Base-by-base conservation (phyloP, 176 grass and related monocot genomes). In the Musa schizocarpa region DNA sequence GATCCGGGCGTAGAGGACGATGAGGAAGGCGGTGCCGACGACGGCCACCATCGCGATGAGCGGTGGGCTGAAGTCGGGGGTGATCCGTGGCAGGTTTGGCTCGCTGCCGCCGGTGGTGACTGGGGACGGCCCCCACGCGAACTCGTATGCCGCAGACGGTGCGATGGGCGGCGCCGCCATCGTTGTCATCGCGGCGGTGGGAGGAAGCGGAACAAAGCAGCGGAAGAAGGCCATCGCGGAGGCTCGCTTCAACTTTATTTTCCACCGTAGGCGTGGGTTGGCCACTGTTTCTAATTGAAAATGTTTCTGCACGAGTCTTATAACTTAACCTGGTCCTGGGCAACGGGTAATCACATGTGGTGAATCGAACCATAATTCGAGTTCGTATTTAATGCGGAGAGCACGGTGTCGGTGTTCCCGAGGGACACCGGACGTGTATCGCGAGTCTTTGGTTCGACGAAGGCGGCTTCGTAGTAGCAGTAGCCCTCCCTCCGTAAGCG, bases 31-130 rank as follows among this genome's bases (percentile, higher is more conserved):
- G 24, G 93, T 86, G 3, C 92, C 85, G 3, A 92, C 85, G 3
- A 92, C 89, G 13, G 85, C 93, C 24, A 92, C 83, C 93, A 96
- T 90, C 62, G 87, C 87, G 75, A 96, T 92, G 19, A 96, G 87
- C 16, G 89, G 93, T 25, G 89, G 93, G 85, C 89, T 90, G 73
- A 90, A 79, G 74, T 82, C 71, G 12, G 70, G 22, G 64, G n/a
- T 23, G 51, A 34, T 68, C 51, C 22, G 63, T 19, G 13, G 22
- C 7, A 0, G 76, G 13, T 1, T 17, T 2, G 50, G 52, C 17
- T 14, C 9, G 13, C 21, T 63, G 51, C 49, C 1, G 3, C 2
- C 12, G 9, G 23, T 21, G 19, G 13, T 7, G 12, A 13, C 14
- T 1, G 49, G 50, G 53, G 76, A 68, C 21, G 64, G 51, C 1